These are phyloP conservation scores for Sabuloglossum arenarium DNA, from an alignment of 495 filamentous ascomycete species.

Conservation along the genomic window DNA sequence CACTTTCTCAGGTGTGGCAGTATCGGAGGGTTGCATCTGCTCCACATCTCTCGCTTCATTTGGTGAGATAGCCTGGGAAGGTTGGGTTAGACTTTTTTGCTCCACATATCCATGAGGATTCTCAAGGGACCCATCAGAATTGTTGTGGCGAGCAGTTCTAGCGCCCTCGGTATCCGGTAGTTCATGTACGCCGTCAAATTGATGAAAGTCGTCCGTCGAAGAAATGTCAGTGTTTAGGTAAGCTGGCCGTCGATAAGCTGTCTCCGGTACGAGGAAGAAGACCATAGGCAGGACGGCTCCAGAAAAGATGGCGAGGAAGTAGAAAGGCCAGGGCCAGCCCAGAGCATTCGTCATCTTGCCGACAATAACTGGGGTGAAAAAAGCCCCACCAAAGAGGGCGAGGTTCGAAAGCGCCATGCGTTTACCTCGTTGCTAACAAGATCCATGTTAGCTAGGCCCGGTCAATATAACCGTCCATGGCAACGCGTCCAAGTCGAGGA, in stretches of 20 bases:
- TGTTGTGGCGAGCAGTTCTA: neutral
- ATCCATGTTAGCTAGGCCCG: neutral
- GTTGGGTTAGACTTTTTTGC: neutral
- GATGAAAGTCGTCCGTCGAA: conserved; percentile 4
- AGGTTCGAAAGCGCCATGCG: conserved; percentile 84
- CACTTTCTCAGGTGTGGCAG: conserved; percentile 16
- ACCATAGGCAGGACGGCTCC: conserved; percentile 18
- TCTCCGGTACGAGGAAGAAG: conserved; percentile 71
- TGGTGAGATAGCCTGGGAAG: neutral
- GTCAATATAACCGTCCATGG: neutral
- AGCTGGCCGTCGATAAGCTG: conserved; percentile 45
- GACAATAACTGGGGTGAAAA: conserved; percentile 75
- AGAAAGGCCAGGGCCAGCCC: conserved; percentile 39
- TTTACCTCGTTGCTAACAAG: conserved; percentile 46
- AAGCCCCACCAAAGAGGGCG: conserved; percentile 75
- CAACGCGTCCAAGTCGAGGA: neutral
- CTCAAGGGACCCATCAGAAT: neutral
- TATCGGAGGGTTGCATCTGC: too few relatives aligned
- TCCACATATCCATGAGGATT: neutral
- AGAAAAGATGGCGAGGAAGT: conserved; percentile 24
- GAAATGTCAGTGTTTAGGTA: conserved; percentile 40
- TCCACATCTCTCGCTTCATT: neutral
- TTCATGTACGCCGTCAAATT: neutral
- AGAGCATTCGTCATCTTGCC: conserved; percentile 64
- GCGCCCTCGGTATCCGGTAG: neutral